Base-by-base conservation (phyloP, 164 flowering plant genomes). In the Macadamia tetraphylla region DNA sequence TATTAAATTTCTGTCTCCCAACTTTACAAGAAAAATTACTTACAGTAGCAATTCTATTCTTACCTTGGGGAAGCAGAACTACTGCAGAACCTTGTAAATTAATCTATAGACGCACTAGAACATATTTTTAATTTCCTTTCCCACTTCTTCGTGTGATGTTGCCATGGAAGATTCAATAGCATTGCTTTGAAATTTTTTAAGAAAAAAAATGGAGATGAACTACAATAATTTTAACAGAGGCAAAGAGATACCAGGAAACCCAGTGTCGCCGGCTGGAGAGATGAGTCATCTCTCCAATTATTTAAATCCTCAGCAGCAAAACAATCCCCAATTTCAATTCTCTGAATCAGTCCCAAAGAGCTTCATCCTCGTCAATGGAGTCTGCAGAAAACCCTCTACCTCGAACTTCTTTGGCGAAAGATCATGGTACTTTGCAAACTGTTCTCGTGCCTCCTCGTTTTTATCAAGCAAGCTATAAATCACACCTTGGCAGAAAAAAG, bases 401-500 rank as follows among this genome's bases (percentile, higher is more conserved):
- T 89, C 89, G 59, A 80, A 84, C 61, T 87, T 88, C 77, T 77
- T 82, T 0, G 96, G 97, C 3, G 86, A 81, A 30, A 87, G 85
- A 80, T 86, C 85, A 0, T 73, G 68, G 65, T 85, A 92, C 84
- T 88, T 88, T 4, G 81, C 87, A 66, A 90, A 90, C 64, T 83
- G 85, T 79, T 78, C 88, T 64, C 71, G 85, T 0, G 98, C 94
- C 79, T 92, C 98, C 5, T 43, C 81, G 65, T 86, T 86, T 74
- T 75, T 70, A 72, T 87, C 91, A 66, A 82, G 69, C 80, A 87
- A 80, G 66, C 87, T 85, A 71, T 84, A 92, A 48, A 92, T 85
- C 84, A 87, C 83, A 14, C 93, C 96, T 65, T 76, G 81, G 66
- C 90, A 84, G 60, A 90, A 90, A 61, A 84, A 86, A 0, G 96